These are phyloP conservation scores for Pestalotiopsis sp. DNA, from an alignment of 2,329 filamentous ascomycete species.

Conservation along the genomic window DNA sequence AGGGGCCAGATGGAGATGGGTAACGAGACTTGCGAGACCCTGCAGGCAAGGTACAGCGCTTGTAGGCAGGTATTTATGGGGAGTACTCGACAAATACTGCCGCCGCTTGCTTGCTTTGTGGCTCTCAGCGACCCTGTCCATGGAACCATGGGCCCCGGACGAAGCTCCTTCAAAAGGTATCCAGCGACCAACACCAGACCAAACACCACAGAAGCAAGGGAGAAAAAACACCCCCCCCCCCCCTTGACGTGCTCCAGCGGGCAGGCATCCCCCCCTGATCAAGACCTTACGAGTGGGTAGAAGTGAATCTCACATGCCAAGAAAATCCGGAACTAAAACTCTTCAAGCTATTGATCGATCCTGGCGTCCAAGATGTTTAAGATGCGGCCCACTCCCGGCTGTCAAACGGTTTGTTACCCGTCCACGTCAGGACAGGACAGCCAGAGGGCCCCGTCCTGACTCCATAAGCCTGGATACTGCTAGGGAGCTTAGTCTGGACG, in stretches of 20 bases:
- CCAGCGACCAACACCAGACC: too few relatives aligned
- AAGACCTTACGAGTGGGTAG: neutral
- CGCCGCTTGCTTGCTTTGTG: neutral
- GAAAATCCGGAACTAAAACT: neutral
- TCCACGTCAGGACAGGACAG: slow-evolving; percentile 1
- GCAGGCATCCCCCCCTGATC: neutral
- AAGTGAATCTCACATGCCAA: slow-evolving; percentile 9
- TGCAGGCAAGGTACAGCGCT: neutral
- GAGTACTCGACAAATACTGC: neutral
- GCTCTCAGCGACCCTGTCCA: neutral
- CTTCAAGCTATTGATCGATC: slow-evolving; percentile 4
- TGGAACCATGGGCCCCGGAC: neutral
- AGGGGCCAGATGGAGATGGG: neutral
- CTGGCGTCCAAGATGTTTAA: neutral
- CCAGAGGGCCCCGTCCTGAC: neutral
- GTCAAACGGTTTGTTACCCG: slow-evolving; percentile 12
- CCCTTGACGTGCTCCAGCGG: neutral
- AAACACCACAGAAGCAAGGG: neutral
- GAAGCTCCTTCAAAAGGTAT: neutral
- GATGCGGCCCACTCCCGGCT: slow-evolving; percentile 3
- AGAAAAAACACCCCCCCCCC: neutral
- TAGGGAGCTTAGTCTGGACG: neutral
- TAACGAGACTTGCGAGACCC: neutral
- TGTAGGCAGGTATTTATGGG: neutral
- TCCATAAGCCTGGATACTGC: neutral